Conservation (phyloP, 768 basidiomycete genomes). For the Trametes cingulata region DNA sequence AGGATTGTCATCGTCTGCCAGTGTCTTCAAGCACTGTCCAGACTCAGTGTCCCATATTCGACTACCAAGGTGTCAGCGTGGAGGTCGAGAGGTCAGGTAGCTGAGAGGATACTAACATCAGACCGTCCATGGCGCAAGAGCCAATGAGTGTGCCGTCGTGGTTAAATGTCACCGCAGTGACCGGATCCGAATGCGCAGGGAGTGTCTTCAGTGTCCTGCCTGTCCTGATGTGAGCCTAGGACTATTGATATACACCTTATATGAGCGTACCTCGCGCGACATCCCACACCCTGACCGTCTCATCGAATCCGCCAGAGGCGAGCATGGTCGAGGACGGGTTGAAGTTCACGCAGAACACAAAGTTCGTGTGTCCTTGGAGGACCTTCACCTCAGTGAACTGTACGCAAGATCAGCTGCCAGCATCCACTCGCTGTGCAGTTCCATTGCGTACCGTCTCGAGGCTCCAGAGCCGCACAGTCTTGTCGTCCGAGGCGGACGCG, state of each 20-base stretch:
- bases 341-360: slow-evolving; percentile 92
- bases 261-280: slow-evolving; percentile 72
- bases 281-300: slow-evolving; percentile 97
- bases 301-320: slow-evolving; percentile 93
- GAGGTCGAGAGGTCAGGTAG: neutral
- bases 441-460: slow-evolving; percentile 53
- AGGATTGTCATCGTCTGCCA: slow-evolving; percentile 96
- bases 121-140: slow-evolving; percentile 94
- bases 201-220: slow-evolving; percentile 85
- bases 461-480: slow-evolving; percentile 84
- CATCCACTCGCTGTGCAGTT: neutral
- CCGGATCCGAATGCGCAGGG: slow-evolving; percentile 96
- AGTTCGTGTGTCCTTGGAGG: slow-evolving; percentile 86
- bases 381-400: slow-evolving; percentile 59
- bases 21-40: slow-evolving; percentile 95
- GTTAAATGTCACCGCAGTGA: slow-evolving; percentile 92
- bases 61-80: slow-evolving; percentile 42
- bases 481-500: slow-evolving; percentile 94
- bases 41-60: slow-evolving; percentile 98
- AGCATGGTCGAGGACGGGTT: slow-evolving; percentile 88
- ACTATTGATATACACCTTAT: neutral
- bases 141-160: slow-evolving; percentile 93
- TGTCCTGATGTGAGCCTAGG: slow-evolving; percentile 30
- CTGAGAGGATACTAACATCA: slow-evolving; percentile 66
- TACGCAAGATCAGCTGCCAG: slow-evolving; percentile 19